A percentile compares a stretch with the other conserved stretches of the same genome.
Conservation (phyloP, 108 stramenopile species). For the Nitzschia putrida region DNA sequence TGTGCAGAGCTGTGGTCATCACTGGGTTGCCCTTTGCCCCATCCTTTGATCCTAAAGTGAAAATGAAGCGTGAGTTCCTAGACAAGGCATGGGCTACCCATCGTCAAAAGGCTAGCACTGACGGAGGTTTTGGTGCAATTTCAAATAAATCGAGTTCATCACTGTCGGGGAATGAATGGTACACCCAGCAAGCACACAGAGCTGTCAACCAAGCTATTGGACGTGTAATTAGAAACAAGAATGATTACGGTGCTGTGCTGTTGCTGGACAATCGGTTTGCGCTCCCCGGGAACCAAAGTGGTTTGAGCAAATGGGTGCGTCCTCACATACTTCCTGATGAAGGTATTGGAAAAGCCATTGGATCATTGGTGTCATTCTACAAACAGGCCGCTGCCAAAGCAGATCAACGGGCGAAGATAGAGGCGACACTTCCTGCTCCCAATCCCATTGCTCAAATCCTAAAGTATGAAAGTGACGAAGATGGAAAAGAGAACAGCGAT, state of each 20-base stretch:
- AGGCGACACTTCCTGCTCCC: slow-evolving; percentile 6
- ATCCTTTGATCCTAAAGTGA: slow-evolving; percentile 90
- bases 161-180: slow-evolving; percentile 94
- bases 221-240: slow-evolving; percentile 94
- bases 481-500: slow-evolving; percentile 36
- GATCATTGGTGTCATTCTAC: slow-evolving; percentile 64
- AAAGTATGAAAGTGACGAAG: slow-evolving; percentile 38
- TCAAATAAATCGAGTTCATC: slow-evolving; percentile 3
- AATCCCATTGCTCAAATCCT: slow-evolving; percentile 33
- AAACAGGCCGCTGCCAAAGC: slow-evolving; percentile 58
- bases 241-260: slow-evolving; percentile 96
- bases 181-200: slow-evolving; percentile 93
- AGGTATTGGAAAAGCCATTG: slow-evolving; percentile 61
- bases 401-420: slow-evolving; percentile 30
- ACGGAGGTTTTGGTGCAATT: slow-evolving; percentile 76
- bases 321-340: slow-evolving; percentile 75
- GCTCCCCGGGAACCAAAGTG: slow-evolving; percentile 65
- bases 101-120: slow-evolving; percentile 45
- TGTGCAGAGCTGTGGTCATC: slow-evolving; percentile 93
- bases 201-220: slow-evolving; percentile 99
- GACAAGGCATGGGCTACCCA: slow-evolving; percentile 64
- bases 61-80: slow-evolving; percentile 91
- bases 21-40: slow-evolving; percentile 98
- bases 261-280: slow-evolving; percentile 93
- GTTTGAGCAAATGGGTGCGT: slow-evolving; percentile 84